Evolutionary conservation across 23 red algal genomes (phyloP), one percentile per base, ranked within the genome.

Genomic region (Pyropia yezoensis): DNA sequence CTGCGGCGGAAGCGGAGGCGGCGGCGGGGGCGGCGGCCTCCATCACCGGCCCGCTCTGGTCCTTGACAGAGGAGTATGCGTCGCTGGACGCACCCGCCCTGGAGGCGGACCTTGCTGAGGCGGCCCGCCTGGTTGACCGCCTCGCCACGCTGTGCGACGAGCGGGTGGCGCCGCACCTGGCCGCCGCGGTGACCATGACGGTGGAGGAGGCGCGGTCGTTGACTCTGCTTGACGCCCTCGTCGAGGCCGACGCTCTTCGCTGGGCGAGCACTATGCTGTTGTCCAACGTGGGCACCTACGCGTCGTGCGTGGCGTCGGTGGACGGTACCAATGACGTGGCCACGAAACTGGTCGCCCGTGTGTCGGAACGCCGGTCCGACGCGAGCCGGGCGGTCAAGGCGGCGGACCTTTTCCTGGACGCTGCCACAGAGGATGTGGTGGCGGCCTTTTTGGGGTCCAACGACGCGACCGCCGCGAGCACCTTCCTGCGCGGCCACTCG

Each of bases 41-140:
- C 27, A 80, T 83, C 16, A 62, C 71, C 28, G 82, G 82, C 12
- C 82, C 82, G 45, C 49, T 61, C 8, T 87, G 82, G 82, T 17
- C 75, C 53, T 65, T 87, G 23, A 14, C 55, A 5, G 55, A 59
- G 5, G 82, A 87, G 57, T 87, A 87, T 34, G 45, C 61, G 57
- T 62, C 70, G 34, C 22, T 74, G 23, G 62, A 67, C 64, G 69
- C 59, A 33, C 61, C 71, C 27, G 34, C 54, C 22, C 82, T 87
- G 33, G 18, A 53, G 13, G 62, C 67, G 21, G 82, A 87, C 49
- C 18, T 87, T 34, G 62, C 71, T 4, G 54, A 51, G n/a, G 82
- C 69, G 16, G 55, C 68, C 63, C 57, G 71, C 22, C 30, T 58
- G 14, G 76, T 87, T 27, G 72, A 70, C 12, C 62, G 33, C 60